phyloP scores from a whole-genome alignment of 73 alveolate species.

The Durusdinium trenchii region DNA sequence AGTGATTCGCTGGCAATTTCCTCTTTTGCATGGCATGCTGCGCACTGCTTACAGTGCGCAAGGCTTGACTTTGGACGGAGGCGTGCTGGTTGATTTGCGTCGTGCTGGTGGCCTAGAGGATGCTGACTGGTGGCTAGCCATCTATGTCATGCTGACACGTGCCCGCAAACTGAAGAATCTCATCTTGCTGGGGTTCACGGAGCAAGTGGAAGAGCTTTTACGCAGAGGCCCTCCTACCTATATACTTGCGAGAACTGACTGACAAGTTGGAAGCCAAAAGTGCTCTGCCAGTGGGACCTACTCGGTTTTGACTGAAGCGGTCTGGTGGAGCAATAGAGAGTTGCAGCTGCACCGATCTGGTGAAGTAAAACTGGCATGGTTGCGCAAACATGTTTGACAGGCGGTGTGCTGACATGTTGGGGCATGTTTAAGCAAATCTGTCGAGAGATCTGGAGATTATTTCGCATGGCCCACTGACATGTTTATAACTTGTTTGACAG shows the following conservation, averaged over 20 bases:
- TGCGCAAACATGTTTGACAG: not conserved
- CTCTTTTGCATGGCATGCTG: not conserved
- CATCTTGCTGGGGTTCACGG: not conserved
- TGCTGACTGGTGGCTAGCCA: conserved; percentile 39
- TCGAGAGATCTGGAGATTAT: not conserved
- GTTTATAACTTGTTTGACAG: too few species aligned
- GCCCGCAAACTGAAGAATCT: not conserved
- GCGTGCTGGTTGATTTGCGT: not conserved
- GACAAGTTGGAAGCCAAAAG: not conserved
- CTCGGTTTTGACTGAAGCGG: not conserved
- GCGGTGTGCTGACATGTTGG: not conserved
- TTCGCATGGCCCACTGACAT: not conserved
- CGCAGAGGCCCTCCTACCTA: conserved; percentile 8
- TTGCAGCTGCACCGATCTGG: not conserved
- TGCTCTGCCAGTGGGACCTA: not conserved
- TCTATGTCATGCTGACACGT: not conserved
- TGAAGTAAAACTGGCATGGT: not conserved
- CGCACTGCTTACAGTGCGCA: not conserved
- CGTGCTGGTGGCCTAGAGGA: conserved; percentile 16
- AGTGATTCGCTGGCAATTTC: conserved; percentile 15
- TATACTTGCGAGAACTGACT: not conserved
- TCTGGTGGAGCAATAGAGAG: not conserved
- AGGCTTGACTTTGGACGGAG: conserved; percentile 25
- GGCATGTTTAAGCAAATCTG: not conserved
- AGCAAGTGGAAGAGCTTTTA: not conserved